A percentile compares a stretch with the other conserved stretches of the same genome.
Evolutionary conservation across 2,329 filamentous ascomycete genomes (phyloP).

Genomic region (Aspergillus sergii): DNA sequence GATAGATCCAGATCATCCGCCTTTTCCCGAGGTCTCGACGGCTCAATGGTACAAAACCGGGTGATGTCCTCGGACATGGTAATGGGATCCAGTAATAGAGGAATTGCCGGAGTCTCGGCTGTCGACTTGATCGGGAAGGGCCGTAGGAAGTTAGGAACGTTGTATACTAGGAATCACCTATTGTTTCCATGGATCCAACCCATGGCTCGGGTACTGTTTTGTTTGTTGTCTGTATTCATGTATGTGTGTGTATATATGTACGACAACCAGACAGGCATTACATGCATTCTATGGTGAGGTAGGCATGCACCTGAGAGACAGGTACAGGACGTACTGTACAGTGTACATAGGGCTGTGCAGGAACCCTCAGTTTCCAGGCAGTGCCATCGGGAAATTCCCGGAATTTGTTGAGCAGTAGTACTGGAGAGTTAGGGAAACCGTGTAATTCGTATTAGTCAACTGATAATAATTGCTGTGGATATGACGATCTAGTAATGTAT

Average conservation of each 20-base stretch:
- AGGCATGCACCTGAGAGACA: too few relatives aligned
- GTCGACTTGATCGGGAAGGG: not conserved
- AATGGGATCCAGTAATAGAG: conserved; percentile 12
- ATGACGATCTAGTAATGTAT: not conserved
- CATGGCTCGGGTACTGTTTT: not conserved
- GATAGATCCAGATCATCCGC: conserved; percentile 26
- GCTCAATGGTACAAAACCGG: conserved; percentile 17
- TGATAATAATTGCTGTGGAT: not conserved
- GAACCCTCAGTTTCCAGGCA: not conserved
- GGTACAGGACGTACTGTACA: not conserved
- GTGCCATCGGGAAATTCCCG: not conserved
- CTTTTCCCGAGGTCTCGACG: conserved; percentile 34
- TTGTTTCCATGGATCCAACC: not conserved
- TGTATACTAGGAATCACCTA: not conserved
- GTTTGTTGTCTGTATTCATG: not conserved
- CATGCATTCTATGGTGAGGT: too few relatives aligned
- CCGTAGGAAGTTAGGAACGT: not conserved
- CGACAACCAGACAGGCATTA: not conserved
- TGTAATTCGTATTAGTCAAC: not conserved
- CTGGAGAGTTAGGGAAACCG: not conserved
- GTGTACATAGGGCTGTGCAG: not conserved
- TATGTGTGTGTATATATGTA: not conserved
- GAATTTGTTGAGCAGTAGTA: not conserved
- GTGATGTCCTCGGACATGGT: conserved; percentile 15
- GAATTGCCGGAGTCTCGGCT: conserved; percentile 25